phyloP scores from a whole-genome alignment of 805 yeast genomes.

The Yarrowia deformans region DNA sequence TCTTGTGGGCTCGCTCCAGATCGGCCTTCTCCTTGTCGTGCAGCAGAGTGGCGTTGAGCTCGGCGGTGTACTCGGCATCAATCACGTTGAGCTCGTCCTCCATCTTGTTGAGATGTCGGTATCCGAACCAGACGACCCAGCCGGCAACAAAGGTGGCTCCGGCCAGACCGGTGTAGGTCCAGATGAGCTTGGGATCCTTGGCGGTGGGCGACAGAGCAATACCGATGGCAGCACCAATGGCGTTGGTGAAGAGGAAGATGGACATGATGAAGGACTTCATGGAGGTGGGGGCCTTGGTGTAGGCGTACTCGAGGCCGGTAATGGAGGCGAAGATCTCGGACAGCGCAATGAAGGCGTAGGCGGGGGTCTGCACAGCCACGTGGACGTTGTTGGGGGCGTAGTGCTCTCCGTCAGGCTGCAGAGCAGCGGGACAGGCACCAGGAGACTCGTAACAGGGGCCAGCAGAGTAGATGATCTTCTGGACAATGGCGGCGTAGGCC shows the following conservation, averaged over 20 bases:
- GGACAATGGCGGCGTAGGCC: constrained; percentile 79
- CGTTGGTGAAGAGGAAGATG: constrained; percentile 70
- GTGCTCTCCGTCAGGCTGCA: constrained; percentile 45
- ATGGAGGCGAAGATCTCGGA: constrained; percentile 82
- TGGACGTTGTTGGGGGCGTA: constrained; percentile 61
- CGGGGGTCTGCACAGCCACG: constrained; percentile 75
- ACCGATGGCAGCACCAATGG: constrained; percentile 80
- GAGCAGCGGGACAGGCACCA: constrained; percentile 57
- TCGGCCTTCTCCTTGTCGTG: constrained; percentile 26
- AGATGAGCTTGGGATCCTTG: constrained; percentile 70
- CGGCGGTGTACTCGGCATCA: constrained; percentile 52
- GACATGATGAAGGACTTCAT: constrained; percentile 71
- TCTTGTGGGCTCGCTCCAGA: constrained; percentile 19
- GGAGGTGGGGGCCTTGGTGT: constrained; percentile 76
- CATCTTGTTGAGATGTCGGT: constrained; percentile 60
- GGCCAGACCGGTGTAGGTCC: constrained; percentile 73
- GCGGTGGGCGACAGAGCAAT: constrained; percentile 73
- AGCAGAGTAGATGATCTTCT: constrained; percentile 68
- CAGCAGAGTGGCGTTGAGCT: constrained; percentile 44
- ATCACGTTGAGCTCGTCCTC: constrained; percentile 67
- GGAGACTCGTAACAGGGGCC: constrained; percentile 80
- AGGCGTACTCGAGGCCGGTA: constrained; percentile 85
- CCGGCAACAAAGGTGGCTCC: constrained; percentile 67
- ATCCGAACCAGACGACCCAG: constrained; percentile 64
- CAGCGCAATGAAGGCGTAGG: constrained; percentile 73